These are phyloP conservation scores for Apiospora koreana DNA, from an alignment of 2,329 filamentous ascomycete species.

Conservation along the genomic window DNA sequence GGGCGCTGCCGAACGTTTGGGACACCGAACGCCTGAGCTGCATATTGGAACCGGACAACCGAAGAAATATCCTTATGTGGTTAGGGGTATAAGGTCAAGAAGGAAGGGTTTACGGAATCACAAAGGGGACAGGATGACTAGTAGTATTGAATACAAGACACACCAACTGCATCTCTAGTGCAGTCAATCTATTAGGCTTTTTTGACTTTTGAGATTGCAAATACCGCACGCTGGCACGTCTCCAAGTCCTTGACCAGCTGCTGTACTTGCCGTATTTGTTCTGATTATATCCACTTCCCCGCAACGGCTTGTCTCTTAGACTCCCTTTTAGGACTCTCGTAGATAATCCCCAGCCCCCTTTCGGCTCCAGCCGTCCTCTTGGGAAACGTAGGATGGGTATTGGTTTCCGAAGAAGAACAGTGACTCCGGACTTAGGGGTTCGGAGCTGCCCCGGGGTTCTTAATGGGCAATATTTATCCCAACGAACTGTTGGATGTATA, in stretches of 20 bases:
- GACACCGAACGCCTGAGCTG: conserved; percentile 9
- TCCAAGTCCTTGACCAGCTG: background rate
- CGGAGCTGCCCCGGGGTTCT: background rate
- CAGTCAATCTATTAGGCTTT: background rate
- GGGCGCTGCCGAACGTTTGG: conserved; percentile 11
- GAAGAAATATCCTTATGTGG: background rate
- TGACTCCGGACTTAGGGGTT: background rate
- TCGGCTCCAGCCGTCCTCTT: background rate
- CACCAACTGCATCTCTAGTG: background rate
- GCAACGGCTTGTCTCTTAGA: background rate
- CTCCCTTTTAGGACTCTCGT: background rate
- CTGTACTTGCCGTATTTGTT: background rate
- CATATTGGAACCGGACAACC: background rate
- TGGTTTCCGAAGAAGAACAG: background rate
- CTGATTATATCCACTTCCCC: background rate
- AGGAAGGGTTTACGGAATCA: background rate
- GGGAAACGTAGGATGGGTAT: no score
- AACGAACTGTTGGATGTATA: background rate
- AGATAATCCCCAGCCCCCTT: background rate
- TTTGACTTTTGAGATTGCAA: background rate
- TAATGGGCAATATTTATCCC: no score
- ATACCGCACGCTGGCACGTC: background rate
- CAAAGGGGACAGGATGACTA: background rate
- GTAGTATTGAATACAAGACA: background rate
- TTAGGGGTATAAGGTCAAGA: background rate